A percentile compares a stretch with the other conserved stretches of the same genome.
Evolutionary conservation across 352 stramenopile species (phyloP).

Genomic region (Heterotrichella gracilis): DNA sequence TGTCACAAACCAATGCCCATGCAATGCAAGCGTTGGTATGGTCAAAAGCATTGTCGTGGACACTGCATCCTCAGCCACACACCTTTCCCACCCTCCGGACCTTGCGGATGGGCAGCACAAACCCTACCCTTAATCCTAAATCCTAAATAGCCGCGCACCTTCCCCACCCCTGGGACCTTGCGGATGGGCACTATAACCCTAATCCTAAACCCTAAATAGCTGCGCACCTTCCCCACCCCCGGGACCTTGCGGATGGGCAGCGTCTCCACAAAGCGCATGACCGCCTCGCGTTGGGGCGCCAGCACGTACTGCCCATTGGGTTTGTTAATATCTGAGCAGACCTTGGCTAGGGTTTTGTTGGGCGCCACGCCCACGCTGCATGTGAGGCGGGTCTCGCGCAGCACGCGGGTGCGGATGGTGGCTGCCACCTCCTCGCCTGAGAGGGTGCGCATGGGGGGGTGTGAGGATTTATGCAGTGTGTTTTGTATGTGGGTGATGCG

Average conservation of each 20-base stretch:
- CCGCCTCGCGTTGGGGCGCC: conserved; percentile 29
- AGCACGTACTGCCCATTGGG: conserved; percentile 67
- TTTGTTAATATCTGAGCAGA: conserved; percentile 74
- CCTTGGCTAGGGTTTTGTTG: conserved; percentile 65
- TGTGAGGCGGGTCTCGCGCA: conserved; percentile 42
- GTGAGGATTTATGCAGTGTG: no score
- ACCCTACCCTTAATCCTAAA: no score
- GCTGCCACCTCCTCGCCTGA: conserved; percentile 31
- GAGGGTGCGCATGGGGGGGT: no score
- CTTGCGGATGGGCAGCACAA: conserved; percentile 34
- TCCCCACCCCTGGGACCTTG: conserved; percentile 69
- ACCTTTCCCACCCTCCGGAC: conserved; percentile 65
- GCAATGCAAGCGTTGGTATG: no score
- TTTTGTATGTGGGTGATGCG: no score
- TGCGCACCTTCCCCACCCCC: not conserved
- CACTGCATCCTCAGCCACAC: no score
- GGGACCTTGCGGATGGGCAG: conserved; percentile 25
- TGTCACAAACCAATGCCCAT: no score
- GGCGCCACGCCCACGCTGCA: conserved; percentile 55
- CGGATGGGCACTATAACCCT: conserved; percentile 24
- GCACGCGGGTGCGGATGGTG: conserved; percentile 43
- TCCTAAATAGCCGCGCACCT: no score
- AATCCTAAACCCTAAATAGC: no score
- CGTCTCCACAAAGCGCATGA: conserved; percentile 47
- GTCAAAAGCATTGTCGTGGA: no score